A percentile compares a stretch with the other conserved stretches of the same genome.
Conservation (phyloP, 179 eudicot genomes). For the Carnegiea gigantea region DNA sequence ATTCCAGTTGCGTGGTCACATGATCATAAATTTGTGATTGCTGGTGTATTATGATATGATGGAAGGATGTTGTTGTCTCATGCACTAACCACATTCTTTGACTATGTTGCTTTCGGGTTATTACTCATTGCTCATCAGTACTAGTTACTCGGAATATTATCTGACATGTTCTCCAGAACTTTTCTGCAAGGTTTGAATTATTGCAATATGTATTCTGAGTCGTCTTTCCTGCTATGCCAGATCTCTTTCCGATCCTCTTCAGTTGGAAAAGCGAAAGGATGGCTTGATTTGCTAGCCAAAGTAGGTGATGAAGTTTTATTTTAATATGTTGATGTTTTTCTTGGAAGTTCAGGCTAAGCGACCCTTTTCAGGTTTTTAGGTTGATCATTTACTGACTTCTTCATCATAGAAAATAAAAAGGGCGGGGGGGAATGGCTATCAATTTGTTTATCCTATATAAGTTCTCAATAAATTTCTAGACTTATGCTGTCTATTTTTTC, state of each 20-base stretch:
- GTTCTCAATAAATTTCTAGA: background rate
- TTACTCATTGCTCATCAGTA: background rate
- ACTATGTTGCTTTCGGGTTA: background rate
- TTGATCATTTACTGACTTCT: background rate
- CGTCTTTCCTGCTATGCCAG: constrained; percentile 35
- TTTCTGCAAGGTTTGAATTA: background rate
- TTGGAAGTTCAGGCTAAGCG: background rate
- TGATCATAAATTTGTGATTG: background rate
- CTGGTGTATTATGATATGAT: background rate
- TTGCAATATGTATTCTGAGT: constrained; percentile 12
- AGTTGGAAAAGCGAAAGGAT: constrained; percentile 38
- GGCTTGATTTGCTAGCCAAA: constrained; percentile 40
- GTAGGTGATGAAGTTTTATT: constrained; percentile 35
- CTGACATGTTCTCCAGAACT: background rate
- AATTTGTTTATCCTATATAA: background rate
- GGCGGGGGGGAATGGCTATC: background rate
- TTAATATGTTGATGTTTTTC: background rate
- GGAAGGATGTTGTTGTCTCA: background rate
- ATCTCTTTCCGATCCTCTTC: constrained; percentile 45
- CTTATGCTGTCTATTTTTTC: background rate
- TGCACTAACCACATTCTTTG: background rate
- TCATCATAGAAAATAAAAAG: background rate
- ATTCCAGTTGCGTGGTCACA: constrained; percentile 2
- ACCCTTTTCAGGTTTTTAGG: background rate
- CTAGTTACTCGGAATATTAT: background rate